Base-by-base conservation (phyloP, 495 filamentous ascomycete genomes). In the Neurospora sp. region DNA sequence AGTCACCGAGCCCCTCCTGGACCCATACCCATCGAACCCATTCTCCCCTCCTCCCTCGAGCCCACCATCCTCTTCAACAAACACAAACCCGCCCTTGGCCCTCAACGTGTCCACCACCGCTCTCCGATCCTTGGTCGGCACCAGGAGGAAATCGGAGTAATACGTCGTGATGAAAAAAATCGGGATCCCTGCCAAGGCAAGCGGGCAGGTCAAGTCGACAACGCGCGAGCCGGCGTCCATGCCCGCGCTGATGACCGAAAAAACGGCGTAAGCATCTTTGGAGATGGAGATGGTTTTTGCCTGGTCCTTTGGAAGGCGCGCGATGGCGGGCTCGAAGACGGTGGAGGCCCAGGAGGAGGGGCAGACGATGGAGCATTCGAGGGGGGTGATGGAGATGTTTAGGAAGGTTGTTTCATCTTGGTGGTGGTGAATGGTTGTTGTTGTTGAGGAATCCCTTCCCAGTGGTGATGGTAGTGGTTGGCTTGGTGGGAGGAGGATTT, bases 131-230 rank as follows among this genome's bases (percentile, higher is more conserved):
- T 90, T 91, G 46, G 86, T 82, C 5, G 96, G 96, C 5, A 98
- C 93, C 20, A 99, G 85, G 75, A 99, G 97, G 83, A 97, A 99
- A 82, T 99, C 96, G 14, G 93, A 93, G 79, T 97, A 98, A 81
- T 99, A 99, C 31, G 96, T 98, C 1, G 95, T 97, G 78, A 98
- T 96, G 85, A 99, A 98, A 81, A 98, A 98, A 75, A 99, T 97
- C 46, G 96, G 92, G 41, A 99, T 95, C 77, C 93, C 92, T 39
- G 95, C 94, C 80, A 98, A 83, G 12, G 96, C 96, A 20, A 99
- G 85, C 3, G 96, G 96, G 74, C 89, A 94, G 6, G 96, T 97
- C 40, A 99, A 81, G 77, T 98, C 96, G 69, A 97, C 85, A 3
- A 99, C 96, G 39, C 95, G 89, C 76, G 94, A 93, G n/a, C 94